Base-by-base conservation (phyloP, 1,284 basidiomycete genomes). In the Rugosomyces carneus region DNA sequence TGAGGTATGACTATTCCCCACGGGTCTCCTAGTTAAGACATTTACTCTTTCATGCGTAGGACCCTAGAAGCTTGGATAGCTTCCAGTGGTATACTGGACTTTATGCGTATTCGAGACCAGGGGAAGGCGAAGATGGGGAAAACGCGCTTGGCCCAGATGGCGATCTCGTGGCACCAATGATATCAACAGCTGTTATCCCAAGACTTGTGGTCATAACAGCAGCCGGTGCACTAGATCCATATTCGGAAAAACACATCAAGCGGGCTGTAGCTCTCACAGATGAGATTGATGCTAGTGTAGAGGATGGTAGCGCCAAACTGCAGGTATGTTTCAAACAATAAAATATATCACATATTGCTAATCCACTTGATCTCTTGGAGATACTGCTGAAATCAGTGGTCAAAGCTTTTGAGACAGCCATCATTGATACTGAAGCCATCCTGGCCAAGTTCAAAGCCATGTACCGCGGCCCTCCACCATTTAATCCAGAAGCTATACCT, bases 91-190 rank as follows among this genome's bases (percentile, higher is more conserved):
- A 91, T 63, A 67, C 74, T 24, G 75, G 80, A 0, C 65, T 96
- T 2, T 82, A 91, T 55, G 73, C 79, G 31, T 96, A 93, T 62
- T 90, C 86, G 9, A 75, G 81, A 19, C 82, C 82, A 2, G 65
- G 57, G 13, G 64, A 63, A 26, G 67, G 70, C 41, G 72, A 70
- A n/a, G 65, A 60, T 20, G 71, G 73, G 39, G 78, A 77, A 46
- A 64, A 73, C 9, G 77, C 80, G 48, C 63, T 87, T n/a, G 81
- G 88, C 6, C 78, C 86, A 1, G 90, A 93, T 50, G 89, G 88
- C 10, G 91, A 95, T 58, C 71, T 95, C n/a, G 83, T 93, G 19
- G 80, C 88, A 15, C 84, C 88, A 1, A 90, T 95, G 81, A 79
- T 95, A 20, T 82, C 86, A 9, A 90, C 89, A 0, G 81, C 85